Base-by-base conservation (phyloP, 139 green algal genomes). In the Coccomyxa sp. region DNA sequence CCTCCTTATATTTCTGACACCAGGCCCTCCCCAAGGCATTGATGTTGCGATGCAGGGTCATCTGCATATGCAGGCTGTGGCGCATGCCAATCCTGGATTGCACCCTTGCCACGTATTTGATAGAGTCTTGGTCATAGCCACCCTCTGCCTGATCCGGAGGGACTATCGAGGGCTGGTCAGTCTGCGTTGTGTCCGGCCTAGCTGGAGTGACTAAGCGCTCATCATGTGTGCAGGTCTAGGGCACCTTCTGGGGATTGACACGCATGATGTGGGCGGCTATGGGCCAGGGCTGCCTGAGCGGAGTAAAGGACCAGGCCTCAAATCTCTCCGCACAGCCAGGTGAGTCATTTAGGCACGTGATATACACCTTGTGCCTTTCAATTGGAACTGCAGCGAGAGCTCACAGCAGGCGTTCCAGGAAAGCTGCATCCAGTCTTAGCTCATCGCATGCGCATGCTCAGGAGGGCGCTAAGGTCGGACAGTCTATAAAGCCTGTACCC, bases 241-340 rank as follows among this genome's bases (percentile, higher is more conserved):
- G 6, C 94, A 98, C 81, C 83, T 98, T 35, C 82, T 98, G 44
- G 95, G 95, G 39, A 79, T 98, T 0, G 90, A 98, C 79, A 97
- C 92, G 0, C 95, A 98, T 70, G 95, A 98, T 69, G 95, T 98
- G 69, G 95, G 95, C 22, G 95, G 95, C 7, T 98, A 97, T 78
- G 55, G 31, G 22, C 58, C 64, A 6, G 81, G 75, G 36, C 39
- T 38, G 27, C 79, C 79, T 22, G 0, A 33, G 75, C 39, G 86
- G 54, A 69, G 10, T 35, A 44, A 39, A 16, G 58, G 81, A 24
- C 89, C 89, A 29, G 91, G 91, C 31, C 88, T 88, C 50, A 83
- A 78, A 34, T 83, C 80, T 37, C 83, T 95, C 74, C 86, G 91
- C 39, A 94, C 90, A 36, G 86, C 89, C 10, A 82, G 74, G 75